Evolutionary conservation across 495 filamentous ascomycete genomes (phyloP), one percentile per base, ranked within the genome.

Genomic region (Immersiella caudata): DNA sequence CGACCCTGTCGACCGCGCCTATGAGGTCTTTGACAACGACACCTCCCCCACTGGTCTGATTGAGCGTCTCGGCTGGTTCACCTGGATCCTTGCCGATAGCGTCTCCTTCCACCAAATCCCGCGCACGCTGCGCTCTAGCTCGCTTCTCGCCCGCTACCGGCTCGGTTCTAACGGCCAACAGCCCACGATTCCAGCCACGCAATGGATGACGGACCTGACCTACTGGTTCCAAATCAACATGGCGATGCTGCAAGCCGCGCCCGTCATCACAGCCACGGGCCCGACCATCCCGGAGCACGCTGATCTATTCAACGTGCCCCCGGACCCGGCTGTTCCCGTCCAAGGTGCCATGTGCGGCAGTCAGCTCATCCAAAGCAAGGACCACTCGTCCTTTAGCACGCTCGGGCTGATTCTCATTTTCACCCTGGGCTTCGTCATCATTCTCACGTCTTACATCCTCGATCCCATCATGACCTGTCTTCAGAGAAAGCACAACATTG

Each of bases 341-440:
- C 29, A 62, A n/a, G 7, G 33, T 5, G 60, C 18, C 20, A 63
- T 64, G 35, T 61, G 62, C 21, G 7, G 12, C 24, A 57, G 33
- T 29, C 52, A 49, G 54, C 20, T 49, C 12, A 67, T 73, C 21
- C 27, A 24, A 12, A 69, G 62, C 33, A 62, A 67, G 40, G 26
- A 62, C 2, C 62, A 71, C 49, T 14, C 60, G 8, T 71, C 68
- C 0, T 71, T 73, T 25, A 69, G 62, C 51, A 16, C 69, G 2
- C 65, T 73, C 35, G 69, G 71, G 27, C 69, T 71, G 0, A 27
- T 16, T 18, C 52, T 73, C 33, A 62, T 62, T 16, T n/a, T 50
- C 22, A 49, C 62, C 6, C 12, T 67, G 6, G 71, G 71, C 12
- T n/a, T 66, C 14, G 18, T 73, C 14, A 50, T 68, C 1, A 64